phyloP scores from a whole-genome alignment of 2,329 filamentous ascomycete genomes.

The Dactylellina parvicollis region DNA sequence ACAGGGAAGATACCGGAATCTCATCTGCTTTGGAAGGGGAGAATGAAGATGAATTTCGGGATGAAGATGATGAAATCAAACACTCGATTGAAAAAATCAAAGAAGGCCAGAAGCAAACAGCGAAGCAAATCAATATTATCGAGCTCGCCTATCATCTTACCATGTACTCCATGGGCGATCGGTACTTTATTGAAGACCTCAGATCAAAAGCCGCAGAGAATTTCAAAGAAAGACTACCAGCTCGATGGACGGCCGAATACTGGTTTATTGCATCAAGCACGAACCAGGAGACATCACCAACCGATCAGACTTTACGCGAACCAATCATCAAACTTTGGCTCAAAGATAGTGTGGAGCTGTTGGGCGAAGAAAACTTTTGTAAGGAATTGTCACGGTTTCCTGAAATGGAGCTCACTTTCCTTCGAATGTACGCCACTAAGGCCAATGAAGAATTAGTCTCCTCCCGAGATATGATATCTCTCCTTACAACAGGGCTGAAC shows the following conservation, averaged over 20 bases:
- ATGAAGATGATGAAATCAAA: background rate
- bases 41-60: too few relatives aligned
- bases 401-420: conserved; percentile 7
- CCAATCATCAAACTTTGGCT: conserved; percentile 28
- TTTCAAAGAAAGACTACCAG: background rate
- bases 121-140: background rate
- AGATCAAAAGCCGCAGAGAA: conserved; percentile 3
- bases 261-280: conserved; percentile 8
- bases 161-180: conserved; percentile 29
- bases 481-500: background rate
- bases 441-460: background rate
- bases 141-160: background rate
- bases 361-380: background rate
- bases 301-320: background rate
- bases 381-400: conserved; percentile 5
- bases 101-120: background rate
- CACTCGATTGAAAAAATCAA: background rate
- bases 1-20: too few relatives aligned
- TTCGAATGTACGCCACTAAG: conserved; percentile 1
- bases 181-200: conserved; percentile 21
- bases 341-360: conserved; percentile 5
- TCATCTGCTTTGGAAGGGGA: too few relatives aligned
- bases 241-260: background rate
- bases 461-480: background rate
- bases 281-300: background rate